Conservation (phyloP, 2,329 filamentous ascomycete species). For the Penicillium brevicompactum region DNA sequence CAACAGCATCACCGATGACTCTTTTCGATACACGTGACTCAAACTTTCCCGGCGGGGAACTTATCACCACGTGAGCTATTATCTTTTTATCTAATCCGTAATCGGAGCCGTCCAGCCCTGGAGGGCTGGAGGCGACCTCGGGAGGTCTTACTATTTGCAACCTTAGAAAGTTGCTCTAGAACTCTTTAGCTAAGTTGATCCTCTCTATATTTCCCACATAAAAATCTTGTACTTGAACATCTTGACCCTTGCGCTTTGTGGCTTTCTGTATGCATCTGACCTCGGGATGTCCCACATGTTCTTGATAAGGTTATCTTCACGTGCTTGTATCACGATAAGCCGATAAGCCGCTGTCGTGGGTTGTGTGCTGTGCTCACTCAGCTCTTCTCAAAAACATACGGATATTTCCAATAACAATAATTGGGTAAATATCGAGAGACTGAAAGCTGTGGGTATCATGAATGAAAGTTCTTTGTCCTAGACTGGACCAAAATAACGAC, state of each 20-base stretch:
- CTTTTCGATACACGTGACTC: conserved; percentile 12
- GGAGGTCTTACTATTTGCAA: background rate
- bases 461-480: background rate
- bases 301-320: background rate
- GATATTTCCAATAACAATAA: background rate
- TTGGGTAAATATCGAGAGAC: background rate
- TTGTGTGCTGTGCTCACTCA: background rate
- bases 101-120: background rate
- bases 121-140: background rate
- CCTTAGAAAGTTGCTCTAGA: too few species aligned
- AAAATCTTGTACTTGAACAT: too few species aligned
- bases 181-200: too few species aligned
- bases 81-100: background rate
- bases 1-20: conserved; percentile 14
- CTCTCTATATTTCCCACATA: too few species aligned
- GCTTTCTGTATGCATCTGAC: too few species aligned
- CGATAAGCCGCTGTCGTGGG: conserved; percentile 4
- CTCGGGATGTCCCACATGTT: too few species aligned
- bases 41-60: conserved; percentile 19
- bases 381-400: background rate
- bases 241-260: too few species aligned
- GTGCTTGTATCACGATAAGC: background rate
- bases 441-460: background rate
- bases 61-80: conserved; percentile 14
- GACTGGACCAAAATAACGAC: background rate